A percentile compares a stretch with the other conserved stretches of the same genome.
phyloP scores from a whole-genome alignment of 495 filamentous ascomycete species.

The Podospora pseudoanserina region DNA sequence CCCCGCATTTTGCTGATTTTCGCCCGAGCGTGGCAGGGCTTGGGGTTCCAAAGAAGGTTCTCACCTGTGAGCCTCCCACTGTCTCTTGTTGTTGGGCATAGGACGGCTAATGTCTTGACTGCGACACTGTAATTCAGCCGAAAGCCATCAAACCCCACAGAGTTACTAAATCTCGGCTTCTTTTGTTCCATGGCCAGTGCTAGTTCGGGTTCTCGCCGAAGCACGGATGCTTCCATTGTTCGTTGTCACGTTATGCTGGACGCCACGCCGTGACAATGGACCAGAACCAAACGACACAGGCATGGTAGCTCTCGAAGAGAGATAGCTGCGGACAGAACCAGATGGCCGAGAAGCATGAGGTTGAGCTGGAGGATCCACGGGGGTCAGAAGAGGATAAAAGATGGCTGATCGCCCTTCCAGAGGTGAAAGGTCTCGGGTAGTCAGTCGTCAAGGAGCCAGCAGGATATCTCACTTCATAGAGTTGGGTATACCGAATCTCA shows the following conservation, averaged over 20 bases:
- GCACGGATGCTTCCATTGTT: neutral
- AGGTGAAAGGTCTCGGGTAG: neutral
- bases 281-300: neutral
- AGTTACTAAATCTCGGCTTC: neutral
- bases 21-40: neutral
- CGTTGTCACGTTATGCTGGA: neutral
- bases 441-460: neutral
- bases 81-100: neutral
- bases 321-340: neutral
- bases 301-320: neutral
- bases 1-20: constrained; percentile 7
- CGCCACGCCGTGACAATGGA: neutral
- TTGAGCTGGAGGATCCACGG: neutral
- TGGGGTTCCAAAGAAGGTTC: constrained; percentile 2
- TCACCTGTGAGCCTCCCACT: neutral
- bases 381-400: constrained; percentile 7
- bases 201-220: neutral
- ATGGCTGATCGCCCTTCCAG: neutral
- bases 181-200: neutral
- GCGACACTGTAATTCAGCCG: constrained; percentile 14
- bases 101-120: constrained; percentile 8
- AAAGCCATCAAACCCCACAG: neutral
- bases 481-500: neutral
- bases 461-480: neutral
- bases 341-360: neutral